These are phyloP conservation scores for Naegleria gruberi DNA, from an alignment of 208 protist genomes.

Conservation along the genomic window DNA sequence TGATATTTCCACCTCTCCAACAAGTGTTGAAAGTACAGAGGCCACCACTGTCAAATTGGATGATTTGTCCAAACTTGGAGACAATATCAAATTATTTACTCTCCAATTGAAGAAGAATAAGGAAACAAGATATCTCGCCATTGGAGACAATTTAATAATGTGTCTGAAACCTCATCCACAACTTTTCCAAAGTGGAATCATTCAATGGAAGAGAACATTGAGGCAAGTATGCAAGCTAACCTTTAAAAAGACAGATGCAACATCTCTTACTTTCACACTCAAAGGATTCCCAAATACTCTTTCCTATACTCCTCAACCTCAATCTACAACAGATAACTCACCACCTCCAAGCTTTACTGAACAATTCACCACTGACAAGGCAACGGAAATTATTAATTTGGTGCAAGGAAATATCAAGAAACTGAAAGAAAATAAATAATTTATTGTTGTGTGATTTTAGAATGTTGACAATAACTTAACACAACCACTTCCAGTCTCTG, in stretches of 20 bases:
- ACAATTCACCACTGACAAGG: neutral
- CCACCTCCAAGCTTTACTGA: neutral
- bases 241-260: neutral
- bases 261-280: neutral
- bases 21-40: neutral
- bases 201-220: neutral
- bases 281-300: neutral
- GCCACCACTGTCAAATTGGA: neutral
- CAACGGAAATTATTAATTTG: neutral
- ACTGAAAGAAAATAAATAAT: neutral
- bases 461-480: too few relatives aligned
- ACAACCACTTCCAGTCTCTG: too few relatives aligned
- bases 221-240: neutral
- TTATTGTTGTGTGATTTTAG: too few relatives aligned
- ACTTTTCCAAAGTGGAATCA: neutral
- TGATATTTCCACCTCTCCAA: neutral
- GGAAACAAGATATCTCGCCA: neutral
- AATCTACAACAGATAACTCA: neutral
- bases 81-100: neutral
- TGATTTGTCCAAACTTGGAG: neutral
- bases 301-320: neutral
- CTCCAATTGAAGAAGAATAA: neutral
- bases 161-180: neutral
- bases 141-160: conserved; percentile 9
- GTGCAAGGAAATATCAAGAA: neutral